Evolutionary conservation across 176 grass and related monocot genomes (phyloP), one percentile per base, ranked within the genome.

Genomic region (Aechmea fasciata): DNA sequence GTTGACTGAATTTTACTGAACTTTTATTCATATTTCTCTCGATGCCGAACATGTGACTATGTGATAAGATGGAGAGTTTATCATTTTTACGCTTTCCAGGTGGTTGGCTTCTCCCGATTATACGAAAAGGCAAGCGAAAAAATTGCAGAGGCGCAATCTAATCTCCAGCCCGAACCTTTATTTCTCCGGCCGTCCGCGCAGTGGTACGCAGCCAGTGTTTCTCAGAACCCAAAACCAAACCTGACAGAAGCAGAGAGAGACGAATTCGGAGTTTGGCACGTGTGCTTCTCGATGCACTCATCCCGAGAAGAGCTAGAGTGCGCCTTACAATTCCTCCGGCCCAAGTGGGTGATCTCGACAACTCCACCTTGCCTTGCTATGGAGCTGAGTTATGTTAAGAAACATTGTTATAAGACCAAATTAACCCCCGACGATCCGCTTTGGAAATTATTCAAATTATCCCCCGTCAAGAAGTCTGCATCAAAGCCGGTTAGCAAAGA

Each of bases 231-330:
- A 55, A 87, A 88, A 52, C 79, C 71, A 47, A 85, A 52, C 71
- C 26, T 89, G 71, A 82, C 73, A 65, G 93, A 97, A 82, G 78
- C 86, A 62, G 79, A 74, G 62, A 79, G 62, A 71, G 89, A 97
- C 69, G 89, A 83, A 50, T 87, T 83, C 76, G 86, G 86, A 26
- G 47, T 97, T 15, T 91, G 88, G 86, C 93, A 92, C 76, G 62
- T 92, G 25, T 97, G 93, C 71, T 89, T 90, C 81, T 90, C 93
- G 33, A 92, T 90, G 73, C 93, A 97, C 72, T 92, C 93, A 7
- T 97, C 89, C 50, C 77, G 74, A n/a, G 79, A 87, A 23, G 89
- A 97, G 81, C 70, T 92, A 59, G 89, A 92, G 57, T 85, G 81
- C 13, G 76, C 82, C 29, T 13, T 97, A 80, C 81, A 92, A 75